A percentile compares a stretch with the other conserved stretches of the same genome.
phyloP scores from a whole-genome alignment of 495 filamentous ascomycete species.

The Aspergillus bertholletiae region DNA sequence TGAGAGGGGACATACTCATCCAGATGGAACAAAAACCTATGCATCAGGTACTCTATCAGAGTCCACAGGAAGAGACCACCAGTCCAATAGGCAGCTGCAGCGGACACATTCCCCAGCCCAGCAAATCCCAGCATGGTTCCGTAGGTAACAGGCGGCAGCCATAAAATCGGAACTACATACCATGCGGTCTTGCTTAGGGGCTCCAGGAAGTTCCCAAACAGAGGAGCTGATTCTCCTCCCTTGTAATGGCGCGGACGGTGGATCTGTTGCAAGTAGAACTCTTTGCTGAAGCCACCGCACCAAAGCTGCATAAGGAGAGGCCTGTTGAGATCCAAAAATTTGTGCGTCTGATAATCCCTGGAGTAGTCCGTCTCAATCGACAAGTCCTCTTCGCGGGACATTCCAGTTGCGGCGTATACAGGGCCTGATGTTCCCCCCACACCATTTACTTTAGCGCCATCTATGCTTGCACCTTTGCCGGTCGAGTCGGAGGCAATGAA shows the following conservation, averaged over 20 bases:
- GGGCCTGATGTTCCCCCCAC: conserved; percentile 37
- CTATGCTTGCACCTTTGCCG: conserved; percentile 27
- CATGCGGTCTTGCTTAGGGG: conserved; percentile 90
- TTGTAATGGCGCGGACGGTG: conserved; percentile 94
- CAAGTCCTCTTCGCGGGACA: conserved; percentile 82
- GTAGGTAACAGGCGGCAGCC: conserved; percentile 79
- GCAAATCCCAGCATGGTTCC: conserved; percentile 64
- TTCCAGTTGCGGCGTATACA: conserved; percentile 72
- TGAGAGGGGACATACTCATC: conserved; percentile 62
- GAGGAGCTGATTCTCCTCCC: conserved; percentile 83
- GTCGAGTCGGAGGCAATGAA: conserved; percentile 52
- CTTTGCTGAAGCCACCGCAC: conserved; percentile 80
- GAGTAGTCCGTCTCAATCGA: conserved; percentile 75
- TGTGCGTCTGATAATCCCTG: conserved; percentile 77
- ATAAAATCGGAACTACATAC: conserved; percentile 82
- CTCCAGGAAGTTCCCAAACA: conserved; percentile 98
- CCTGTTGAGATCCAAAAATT: conserved; percentile 86
- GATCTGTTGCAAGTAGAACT: conserved; percentile 94
- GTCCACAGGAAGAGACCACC: conserved; percentile 78
- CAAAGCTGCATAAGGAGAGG: conserved; percentile 89
- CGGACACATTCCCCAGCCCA: conserved; percentile 46
- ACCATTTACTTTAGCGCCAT: conserved; percentile 42
- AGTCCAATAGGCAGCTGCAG: conserved; percentile 54
- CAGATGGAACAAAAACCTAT: conserved; percentile 91
- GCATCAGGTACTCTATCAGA: conserved; percentile 83